Percentiles rank a stretch among this genome's conserved stretches.
Conservation (phyloP, 179 eudicot genomes). For the Carnegiea gigantea region DNA sequence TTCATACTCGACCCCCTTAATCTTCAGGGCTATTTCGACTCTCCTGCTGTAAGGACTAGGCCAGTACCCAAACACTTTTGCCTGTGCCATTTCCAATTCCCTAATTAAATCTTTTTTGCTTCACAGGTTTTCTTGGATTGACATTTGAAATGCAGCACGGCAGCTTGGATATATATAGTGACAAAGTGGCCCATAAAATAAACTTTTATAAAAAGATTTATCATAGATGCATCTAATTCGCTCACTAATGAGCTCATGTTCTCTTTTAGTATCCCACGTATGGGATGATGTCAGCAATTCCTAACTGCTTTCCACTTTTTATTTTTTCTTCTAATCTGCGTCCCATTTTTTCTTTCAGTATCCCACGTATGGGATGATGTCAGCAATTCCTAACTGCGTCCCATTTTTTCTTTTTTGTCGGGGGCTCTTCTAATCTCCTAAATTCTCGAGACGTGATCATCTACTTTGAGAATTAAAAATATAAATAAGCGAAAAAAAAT, state of each 20-base stretch:
- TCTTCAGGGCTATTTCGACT: constrained; percentile 24
- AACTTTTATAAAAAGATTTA: not conserved
- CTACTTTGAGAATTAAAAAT: too few relatives aligned
- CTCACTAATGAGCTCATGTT: not conserved
- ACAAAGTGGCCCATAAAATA: not conserved
- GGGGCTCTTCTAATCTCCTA: not conserved
- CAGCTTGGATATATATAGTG: not conserved
- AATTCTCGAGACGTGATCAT: not conserved
- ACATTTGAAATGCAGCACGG: not conserved
- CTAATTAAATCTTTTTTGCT: too few relatives aligned
- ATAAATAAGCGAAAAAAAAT: too few relatives aligned
- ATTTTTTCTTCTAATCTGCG: not conserved
- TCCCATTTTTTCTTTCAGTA: not conserved
- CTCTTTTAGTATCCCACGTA: not conserved
- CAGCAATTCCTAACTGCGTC: not conserved
- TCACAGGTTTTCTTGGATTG: not conserved
- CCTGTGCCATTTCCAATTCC: constrained; percentile 17
- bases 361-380: not conserved
- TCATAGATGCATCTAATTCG: too few relatives aligned
- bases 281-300: not conserved
- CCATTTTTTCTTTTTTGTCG: not conserved
- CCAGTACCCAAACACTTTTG: constrained; percentile 24
- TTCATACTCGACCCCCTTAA: constrained; percentile 3
- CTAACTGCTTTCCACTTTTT: not conserved
- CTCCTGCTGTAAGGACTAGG: constrained; percentile 23